Evolutionary conservation across 2,329 filamentous ascomycete species (phyloP), one percentile per base, ranked within the genome.

Genomic region (Fusarium liriodendri): DNA sequence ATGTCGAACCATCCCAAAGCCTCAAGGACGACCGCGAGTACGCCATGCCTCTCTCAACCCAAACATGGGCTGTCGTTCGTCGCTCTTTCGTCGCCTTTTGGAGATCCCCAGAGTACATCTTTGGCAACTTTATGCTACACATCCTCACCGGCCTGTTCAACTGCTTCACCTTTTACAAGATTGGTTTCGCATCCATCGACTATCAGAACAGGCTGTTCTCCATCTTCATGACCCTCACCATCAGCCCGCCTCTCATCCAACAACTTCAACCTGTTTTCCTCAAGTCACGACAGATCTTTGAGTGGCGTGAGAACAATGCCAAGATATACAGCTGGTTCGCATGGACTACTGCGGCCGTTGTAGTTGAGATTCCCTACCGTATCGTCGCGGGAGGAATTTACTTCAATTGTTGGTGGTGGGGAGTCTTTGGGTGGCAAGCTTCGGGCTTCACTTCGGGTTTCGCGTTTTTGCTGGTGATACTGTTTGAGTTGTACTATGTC

Each of bases 261-360:
- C 93, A 95, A 76, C 85, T 95, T 0, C 92, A 95, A 77, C 94
- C 94, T 1, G 89, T 89, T 6, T 95, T 93, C 79, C 84, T 95
- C 61, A 85, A 89, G 67, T 89, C 90, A 52, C 87, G 93, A 5
- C 86, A 89, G 35, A 86, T 96, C 29, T 97, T 94, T 83, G 84
- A 92, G 79, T 90, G 88, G 2, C 88, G 94, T 6, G 94, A 97
- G 80, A 88, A 91, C 58, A 93, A 89, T n/a, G 90, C 92, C 18
- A 95, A 95, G 80, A 94, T 95, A 29, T 97, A 96, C 82, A 91
- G 89, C 2, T 95, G 93, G 93, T 82, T 89, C 16, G 92, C 93
- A 0, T 94, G 93, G 82, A 88, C 89, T 0, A 91, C 90, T 3
- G 91, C 89, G 0, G 87, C 89, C 2, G 87, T 95, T 6, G 74